Conservation (phyloP, 495 filamentous ascomycete genomes). For the Hypoxylon intermedium region DNA sequence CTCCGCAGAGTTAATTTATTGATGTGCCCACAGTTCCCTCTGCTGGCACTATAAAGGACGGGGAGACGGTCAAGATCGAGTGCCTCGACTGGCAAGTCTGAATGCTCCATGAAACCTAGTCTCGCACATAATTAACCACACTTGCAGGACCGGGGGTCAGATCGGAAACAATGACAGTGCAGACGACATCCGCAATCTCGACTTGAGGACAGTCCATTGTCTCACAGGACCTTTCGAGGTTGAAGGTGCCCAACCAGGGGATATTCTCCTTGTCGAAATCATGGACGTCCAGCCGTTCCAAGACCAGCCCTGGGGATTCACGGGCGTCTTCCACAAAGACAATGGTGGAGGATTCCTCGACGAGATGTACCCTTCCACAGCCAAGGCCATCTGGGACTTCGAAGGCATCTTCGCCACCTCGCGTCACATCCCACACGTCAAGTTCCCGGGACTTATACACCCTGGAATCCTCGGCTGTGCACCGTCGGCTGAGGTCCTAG, state of each 20-base stretch:
- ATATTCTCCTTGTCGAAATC: constrained; percentile 88
- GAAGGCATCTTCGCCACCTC: constrained; percentile 93
- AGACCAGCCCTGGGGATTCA: constrained; percentile 91
- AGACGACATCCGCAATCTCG: constrained; percentile 85
- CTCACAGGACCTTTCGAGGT: constrained; percentile 92
- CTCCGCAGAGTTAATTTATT: background rate
- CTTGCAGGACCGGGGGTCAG: constrained; percentile 74
- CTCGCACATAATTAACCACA: constrained; percentile 4
- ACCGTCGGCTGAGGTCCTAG: constrained; percentile 70
- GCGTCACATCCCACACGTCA: constrained; percentile 87
- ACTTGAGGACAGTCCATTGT: constrained; percentile 85
- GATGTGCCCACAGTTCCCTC: constrained; percentile 67
- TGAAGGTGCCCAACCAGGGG: constrained; percentile 83
- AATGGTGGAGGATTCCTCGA: constrained; percentile 95
- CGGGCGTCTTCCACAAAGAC: constrained; percentile 78
- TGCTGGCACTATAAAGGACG: constrained; percentile 76
- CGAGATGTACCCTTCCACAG: constrained; percentile 86
- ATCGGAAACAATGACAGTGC: constrained; percentile 89
- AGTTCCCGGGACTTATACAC: constrained; percentile 91
- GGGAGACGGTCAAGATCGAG: constrained; percentile 93
- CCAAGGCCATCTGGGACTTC: constrained; percentile 97
- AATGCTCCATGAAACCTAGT: background rate
- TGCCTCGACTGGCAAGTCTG: constrained; percentile 76
- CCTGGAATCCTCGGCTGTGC: constrained; percentile 94
- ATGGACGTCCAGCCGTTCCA: constrained; percentile 94